These are phyloP conservation scores for Austroboletus novae-zelandiae DNA, from an alignment of 1,284 basidiomycete genomes.

Conservation along the genomic window DNA sequence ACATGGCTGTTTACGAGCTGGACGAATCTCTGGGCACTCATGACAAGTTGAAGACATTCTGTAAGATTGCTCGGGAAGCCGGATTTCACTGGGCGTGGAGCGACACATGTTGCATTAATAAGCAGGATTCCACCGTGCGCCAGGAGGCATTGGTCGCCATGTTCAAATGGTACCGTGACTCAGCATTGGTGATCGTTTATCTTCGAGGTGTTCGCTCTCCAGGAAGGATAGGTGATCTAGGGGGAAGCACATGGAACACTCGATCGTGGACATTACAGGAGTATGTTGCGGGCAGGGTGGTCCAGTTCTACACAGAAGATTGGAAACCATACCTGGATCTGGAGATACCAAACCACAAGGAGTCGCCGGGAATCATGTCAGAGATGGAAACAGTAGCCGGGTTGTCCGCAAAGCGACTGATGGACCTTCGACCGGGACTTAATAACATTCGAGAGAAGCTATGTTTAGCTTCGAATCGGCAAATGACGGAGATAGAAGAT, in stretches of 20 bases:
- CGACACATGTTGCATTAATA: neutral
- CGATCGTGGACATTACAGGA: neutral
- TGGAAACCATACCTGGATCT: neutral
- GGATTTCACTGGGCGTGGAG: neutral
- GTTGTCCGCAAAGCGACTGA: neutral
- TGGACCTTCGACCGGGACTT: neutral
- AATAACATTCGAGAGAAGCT: neutral
- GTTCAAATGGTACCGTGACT: neutral
- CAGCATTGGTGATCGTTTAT: neutral
- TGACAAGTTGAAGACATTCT: neutral
- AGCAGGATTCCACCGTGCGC: neutral
- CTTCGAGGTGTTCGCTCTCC: neutral
- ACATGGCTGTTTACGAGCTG: neutral
- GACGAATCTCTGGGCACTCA: neutral
- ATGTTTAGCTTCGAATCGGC: neutral
- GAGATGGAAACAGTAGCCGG: neutral
- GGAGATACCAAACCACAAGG: neutral
- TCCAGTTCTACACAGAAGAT: neutral
- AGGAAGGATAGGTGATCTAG: neutral
- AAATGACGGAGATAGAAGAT: neutral
- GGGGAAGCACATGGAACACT: neutral
- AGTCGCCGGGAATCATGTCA: neutral
- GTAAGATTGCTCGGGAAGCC: neutral
- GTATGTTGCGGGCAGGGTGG: neutral
- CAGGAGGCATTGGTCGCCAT: neutral